phyloP scores from a whole-genome alignment of 1,139 yeast genomes.

The Entelexis paramagnoliae region DNA sequence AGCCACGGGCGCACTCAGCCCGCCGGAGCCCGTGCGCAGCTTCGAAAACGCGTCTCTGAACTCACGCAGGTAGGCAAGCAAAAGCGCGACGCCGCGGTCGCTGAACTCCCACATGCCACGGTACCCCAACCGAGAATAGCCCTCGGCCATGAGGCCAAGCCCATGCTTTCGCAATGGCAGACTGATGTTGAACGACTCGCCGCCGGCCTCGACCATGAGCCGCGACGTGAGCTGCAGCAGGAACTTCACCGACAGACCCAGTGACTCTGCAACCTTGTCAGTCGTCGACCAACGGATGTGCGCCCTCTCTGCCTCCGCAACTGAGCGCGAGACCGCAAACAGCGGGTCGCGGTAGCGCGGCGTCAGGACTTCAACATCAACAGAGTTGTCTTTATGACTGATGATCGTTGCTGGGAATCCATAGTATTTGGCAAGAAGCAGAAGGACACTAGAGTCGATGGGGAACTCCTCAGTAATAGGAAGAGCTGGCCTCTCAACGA shows the following conservation, averaged over 20 bases:
- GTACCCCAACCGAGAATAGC: constrained; percentile 61
- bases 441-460: constrained; percentile 57
- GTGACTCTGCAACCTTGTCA: constrained; percentile 49
- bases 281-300: constrained; percentile 57
- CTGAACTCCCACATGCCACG: constrained; percentile 80
- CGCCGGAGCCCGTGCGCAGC: background rate
- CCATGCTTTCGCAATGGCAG: constrained; percentile 75
- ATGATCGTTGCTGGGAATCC: constrained; percentile 73
- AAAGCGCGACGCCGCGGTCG: constrained; percentile 56
- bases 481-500: constrained; percentile 57
- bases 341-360: constrained; percentile 26
- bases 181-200: constrained; percentile 58
- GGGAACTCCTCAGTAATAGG: constrained; percentile 83
- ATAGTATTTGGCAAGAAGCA: constrained; percentile 78
- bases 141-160: constrained; percentile 71
- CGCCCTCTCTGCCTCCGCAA: constrained; percentile 48
- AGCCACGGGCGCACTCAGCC: background rate
- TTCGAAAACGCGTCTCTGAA: constrained; percentile 14
- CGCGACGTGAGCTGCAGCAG: constrained; percentile 71
- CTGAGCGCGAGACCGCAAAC: constrained; percentile 33
- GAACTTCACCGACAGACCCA: constrained; percentile 52
- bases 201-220: constrained; percentile 49
- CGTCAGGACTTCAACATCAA: constrained; percentile 29
- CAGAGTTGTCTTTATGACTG: constrained; percentile 42
- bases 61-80: constrained; percentile 44